phyloP scores from a whole-genome alignment of 495 filamentous ascomycete species.

The Aspergillus sclerotioniger region DNA sequence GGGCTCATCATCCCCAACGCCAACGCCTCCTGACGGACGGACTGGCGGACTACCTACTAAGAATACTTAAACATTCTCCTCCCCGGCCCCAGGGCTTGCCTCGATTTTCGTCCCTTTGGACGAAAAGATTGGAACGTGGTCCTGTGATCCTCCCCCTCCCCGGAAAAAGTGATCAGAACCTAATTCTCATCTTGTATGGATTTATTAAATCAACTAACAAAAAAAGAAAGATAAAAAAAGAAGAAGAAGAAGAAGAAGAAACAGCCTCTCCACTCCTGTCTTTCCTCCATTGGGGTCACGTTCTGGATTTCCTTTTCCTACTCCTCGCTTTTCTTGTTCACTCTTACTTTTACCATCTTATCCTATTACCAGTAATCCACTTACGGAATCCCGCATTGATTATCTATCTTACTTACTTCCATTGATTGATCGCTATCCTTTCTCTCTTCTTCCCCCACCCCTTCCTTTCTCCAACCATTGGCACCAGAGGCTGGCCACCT shows the following conservation, averaged over 20 bases:
- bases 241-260: slow-evolving; percentile 16
- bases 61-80: slow-evolving; percentile 26
- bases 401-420: too few relatives aligned
- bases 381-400: too few relatives aligned
- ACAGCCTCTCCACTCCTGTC: slow-evolving; percentile 30
- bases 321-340: neutral
- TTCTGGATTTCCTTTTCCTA: neutral
- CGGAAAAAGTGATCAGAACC: neutral
- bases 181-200: neutral
- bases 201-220: slow-evolving; percentile 2
- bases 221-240: slow-evolving; percentile 15
- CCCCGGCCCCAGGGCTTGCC: slow-evolving; percentile 20
- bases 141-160: slow-evolving; percentile 1
- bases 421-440: too few relatives aligned
- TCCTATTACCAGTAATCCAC: too few relatives aligned
- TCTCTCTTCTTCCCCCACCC: neutral
- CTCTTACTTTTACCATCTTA: too few relatives aligned
- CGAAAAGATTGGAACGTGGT: slow-evolving; percentile 18
- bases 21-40: slow-evolving; percentile 18
- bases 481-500: neutral
- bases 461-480: slow-evolving; percentile 19
- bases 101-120: slow-evolving; percentile 24
- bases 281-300: slow-evolving; percentile 6
- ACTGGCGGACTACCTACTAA: neutral
- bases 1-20: slow-evolving; percentile 28